A percentile compares a stretch with the other conserved stretches of the same genome.
Evolutionary conservation across 805 yeast genomes (phyloP).

Genomic region (Sugiyamaella mastotermitis): DNA sequence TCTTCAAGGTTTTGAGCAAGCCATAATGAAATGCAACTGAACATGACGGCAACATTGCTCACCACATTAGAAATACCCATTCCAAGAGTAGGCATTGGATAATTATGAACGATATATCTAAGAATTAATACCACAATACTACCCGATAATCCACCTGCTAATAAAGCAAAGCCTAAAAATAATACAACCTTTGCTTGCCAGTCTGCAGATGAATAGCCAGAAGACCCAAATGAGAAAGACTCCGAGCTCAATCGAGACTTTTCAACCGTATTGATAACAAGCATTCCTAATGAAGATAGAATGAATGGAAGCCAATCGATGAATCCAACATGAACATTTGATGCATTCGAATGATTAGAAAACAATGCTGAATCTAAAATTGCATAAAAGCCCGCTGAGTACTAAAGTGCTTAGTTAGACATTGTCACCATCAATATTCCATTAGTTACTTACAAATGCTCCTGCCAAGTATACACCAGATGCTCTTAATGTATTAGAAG

Average conservation of each 20-base stretch:
- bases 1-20: slow-evolving; percentile 93
- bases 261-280: slow-evolving; percentile 68
- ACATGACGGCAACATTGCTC: slow-evolving; percentile 71
- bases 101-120: slow-evolving; percentile 75
- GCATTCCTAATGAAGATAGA: slow-evolving; percentile 84
- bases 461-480: slow-evolving; percentile 60
- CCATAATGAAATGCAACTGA: slow-evolving; percentile 89
- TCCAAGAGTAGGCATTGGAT: slow-evolving; percentile 79
- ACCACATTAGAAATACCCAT: slow-evolving; percentile 91
- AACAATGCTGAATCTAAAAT: slow-evolving; percentile 84
- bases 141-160: slow-evolving; percentile 94
- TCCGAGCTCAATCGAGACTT: slow-evolving; percentile 45
- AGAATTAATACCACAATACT: slow-evolving; percentile 81
- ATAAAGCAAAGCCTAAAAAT: slow-evolving; percentile 84
- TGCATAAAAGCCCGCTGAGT: slow-evolving; percentile 67
- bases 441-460: slow-evolving; percentile 27
- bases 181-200: slow-evolving; percentile 93
- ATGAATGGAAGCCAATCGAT: slow-evolving; percentile 95
- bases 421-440: not conserved
- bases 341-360: slow-evolving; percentile 78
- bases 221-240: slow-evolving; percentile 35
- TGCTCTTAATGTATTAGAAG: slow-evolving; percentile 63
- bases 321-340: slow-evolving; percentile 79
- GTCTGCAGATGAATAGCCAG: slow-evolving; percentile 44
- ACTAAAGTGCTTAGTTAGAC: slow-evolving; percentile 11